phyloP scores from a whole-genome alignment of 345 rosid species.

The Laguncularia racemosa region DNA sequence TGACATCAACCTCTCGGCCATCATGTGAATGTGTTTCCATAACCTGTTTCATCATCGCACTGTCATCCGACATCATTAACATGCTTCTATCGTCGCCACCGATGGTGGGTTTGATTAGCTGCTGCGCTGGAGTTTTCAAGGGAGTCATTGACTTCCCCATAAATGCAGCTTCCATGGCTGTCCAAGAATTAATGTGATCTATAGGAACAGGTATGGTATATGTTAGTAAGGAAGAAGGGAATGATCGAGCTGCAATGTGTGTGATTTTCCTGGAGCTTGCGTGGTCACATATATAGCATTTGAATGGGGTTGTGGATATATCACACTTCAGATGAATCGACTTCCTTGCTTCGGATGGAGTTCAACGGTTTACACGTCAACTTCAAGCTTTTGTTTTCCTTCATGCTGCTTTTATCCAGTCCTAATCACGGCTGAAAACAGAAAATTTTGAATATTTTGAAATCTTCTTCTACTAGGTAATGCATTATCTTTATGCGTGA shows the following conservation, averaged over 20 bases:
- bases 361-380: slow-evolving; percentile 19
- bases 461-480: no score
- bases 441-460: no score
- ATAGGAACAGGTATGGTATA: no score
- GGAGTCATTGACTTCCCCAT: no score
- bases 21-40: slow-evolving; percentile 56
- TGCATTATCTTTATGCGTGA: no score
- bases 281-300: no score
- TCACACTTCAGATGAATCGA: slow-evolving; percentile 28
- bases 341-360: slow-evolving; percentile 65
- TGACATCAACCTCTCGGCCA: slow-evolving; percentile 46
- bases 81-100: slow-evolving; percentile 22
- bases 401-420: not conserved
- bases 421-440: no score
- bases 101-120: slow-evolving; percentile 21
- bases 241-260: not conserved
- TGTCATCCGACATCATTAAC: slow-evolving; percentile 45
- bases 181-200: no score
- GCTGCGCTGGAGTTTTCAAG: slow-evolving; percentile 1
- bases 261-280: no score
- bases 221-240: not conserved
- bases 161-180: no score
- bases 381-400: slow-evolving; percentile 5
- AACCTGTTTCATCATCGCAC: slow-evolving; percentile 51
- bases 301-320: not conserved